These are phyloP conservation scores for Crucihimalaya himalaica DNA, from an alignment of 345 rosid genomes.

Conservation along the genomic window DNA sequence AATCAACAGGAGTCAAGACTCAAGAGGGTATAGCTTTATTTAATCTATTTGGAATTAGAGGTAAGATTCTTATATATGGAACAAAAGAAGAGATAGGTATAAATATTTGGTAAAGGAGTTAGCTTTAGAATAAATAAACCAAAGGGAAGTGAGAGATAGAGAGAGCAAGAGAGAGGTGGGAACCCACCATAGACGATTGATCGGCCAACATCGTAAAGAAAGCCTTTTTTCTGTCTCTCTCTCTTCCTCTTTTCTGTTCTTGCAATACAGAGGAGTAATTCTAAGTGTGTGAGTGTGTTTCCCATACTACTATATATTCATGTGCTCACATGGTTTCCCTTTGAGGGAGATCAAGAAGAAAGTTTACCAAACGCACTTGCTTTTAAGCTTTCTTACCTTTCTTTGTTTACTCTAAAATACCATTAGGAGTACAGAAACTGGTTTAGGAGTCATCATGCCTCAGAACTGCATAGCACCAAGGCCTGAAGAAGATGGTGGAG, in stretches of 20 bases:
- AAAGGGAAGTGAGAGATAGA: neutral
- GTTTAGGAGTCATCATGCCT: slow-evolving; percentile 45
- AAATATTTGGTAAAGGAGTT: slow-evolving; percentile 43
- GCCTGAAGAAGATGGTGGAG: slow-evolving; percentile 49
- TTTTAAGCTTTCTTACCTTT: slow-evolving; percentile 38
- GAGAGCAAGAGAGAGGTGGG: slow-evolving; percentile 29
- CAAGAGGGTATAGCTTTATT: slow-evolving; percentile 14
- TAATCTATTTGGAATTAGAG: slow-evolving; percentile 32
- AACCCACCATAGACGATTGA: slow-evolving; percentile 45
- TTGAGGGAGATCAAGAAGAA: slow-evolving; percentile 49
- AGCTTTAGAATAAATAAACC: slow-evolving; percentile 34
- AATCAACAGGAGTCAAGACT: slow-evolving; percentile 34
- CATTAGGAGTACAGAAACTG: slow-evolving; percentile 18
- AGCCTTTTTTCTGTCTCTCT: slow-evolving; percentile 23
- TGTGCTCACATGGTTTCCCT: slow-evolving; percentile 52
- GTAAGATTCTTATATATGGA: slow-evolving; percentile 43
- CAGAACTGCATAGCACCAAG: slow-evolving; percentile 57
- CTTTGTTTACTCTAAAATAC: slow-evolving; percentile 14
- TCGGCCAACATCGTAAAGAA: slow-evolving; percentile 45
- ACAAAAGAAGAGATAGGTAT: slow-evolving; percentile 43
- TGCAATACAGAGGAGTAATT: slow-evolving; percentile 26
- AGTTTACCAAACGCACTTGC: slow-evolving; percentile 39
- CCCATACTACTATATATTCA: slow-evolving; percentile 52
- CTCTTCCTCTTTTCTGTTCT: slow-evolving; percentile 30
- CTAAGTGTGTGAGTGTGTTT: slow-evolving; percentile 28